Conservation (phyloP, 2,329 filamentous ascomycete species). For the Cytospora paraplurivora region DNA sequence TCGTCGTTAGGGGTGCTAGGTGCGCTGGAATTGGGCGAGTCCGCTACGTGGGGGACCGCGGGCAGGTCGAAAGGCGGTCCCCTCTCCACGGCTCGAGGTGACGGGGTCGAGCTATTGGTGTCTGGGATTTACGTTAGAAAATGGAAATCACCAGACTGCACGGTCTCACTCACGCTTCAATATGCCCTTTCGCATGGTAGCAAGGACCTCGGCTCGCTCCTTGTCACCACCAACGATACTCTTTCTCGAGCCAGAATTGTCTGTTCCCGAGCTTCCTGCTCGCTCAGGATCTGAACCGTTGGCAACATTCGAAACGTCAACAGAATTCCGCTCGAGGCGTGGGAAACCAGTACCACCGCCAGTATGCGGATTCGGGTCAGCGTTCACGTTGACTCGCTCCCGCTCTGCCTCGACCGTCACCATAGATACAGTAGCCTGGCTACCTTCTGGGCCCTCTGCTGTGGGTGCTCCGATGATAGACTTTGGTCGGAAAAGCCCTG, state of each 20-base stretch:
- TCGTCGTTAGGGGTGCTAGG: conserved; percentile 88
- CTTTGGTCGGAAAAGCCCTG: conserved; percentile 92
- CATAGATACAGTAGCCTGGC: conserved; percentile 87
- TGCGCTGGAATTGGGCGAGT: conserved; percentile 82
- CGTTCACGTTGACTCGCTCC: conserved; percentile 77
- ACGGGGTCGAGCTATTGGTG: conserved; percentile 67
- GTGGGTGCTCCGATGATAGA: conserved; percentile 79
- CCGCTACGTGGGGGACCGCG: conserved; percentile 64
- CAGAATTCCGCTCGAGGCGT: conserved; percentile 78
- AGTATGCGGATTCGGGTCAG: conserved; percentile 65
- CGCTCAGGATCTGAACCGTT: conserved; percentile 50
- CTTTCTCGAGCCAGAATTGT: conserved; percentile 68
- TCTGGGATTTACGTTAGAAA: conserved; percentile 41
- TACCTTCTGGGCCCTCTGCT: conserved; percentile 70
- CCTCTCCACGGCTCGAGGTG: conserved; percentile 63
- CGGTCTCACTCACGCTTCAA: conserved; percentile 71
- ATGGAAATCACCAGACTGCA: conserved; percentile 4
- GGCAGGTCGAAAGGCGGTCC: conserved; percentile 59
- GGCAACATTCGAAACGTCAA: conserved; percentile 63
- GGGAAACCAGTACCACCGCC: conserved; percentile 81
- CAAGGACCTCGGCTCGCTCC: conserved; percentile 88
- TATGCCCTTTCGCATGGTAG: conserved; percentile 92
- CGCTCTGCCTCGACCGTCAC: conserved; percentile 94
- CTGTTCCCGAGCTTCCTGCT: conserved; percentile 58
- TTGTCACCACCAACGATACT: conserved; percentile 90